Evolutionary conservation across 2,329 filamentous ascomycete species (phyloP), one percentile per base, ranked within the genome.

Genomic region (Colletotrichum sp.): DNA sequence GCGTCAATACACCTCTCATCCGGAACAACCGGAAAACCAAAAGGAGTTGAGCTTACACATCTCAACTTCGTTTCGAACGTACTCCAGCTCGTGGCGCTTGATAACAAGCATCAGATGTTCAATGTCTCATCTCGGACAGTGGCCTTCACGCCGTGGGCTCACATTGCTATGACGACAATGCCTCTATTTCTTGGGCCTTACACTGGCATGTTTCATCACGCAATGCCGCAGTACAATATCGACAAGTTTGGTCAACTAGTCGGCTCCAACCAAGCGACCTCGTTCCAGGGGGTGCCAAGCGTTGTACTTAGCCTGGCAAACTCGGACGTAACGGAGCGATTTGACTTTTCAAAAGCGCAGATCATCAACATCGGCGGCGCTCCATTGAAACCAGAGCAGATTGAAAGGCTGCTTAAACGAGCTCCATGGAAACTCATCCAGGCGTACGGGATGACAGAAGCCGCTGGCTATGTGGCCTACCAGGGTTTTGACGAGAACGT

Each of bases 11-110:
- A 86, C 64, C 77, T 81, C 12, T 82, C 80, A 2, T 72, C 86
- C 83, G 96, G 96, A 9, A 99, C 96, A 0, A 98, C 96, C 0
- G 96, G 96, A 3, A 87, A 96, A 67, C 96, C 96, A 0, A 99
- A 99, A 85, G 96, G 96, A 19, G 96, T 98, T 16, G 94, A 95
- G 91, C 88, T 98, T 36, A 94, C 92, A 9, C 96, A 99, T 84
- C 84, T 87, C 78, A 98, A 98, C 83, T 93, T 98, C 76, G 91
- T 98, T 13, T 87, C 95, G 75, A 98, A 98, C 83, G 12, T 81
- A 4, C 63, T 78, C 27, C 86, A 87, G 55, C 84, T 87, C n/a
- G 78, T 85, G 12, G 78, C 81, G 0, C 83, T 86, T 39, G 86
- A 87, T 71, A 78, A 78, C 8, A 77, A 78, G 9, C 25, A 49